Conservation (phyloP, 106 monocot genomes). For the Triglochin maritima region DNA sequence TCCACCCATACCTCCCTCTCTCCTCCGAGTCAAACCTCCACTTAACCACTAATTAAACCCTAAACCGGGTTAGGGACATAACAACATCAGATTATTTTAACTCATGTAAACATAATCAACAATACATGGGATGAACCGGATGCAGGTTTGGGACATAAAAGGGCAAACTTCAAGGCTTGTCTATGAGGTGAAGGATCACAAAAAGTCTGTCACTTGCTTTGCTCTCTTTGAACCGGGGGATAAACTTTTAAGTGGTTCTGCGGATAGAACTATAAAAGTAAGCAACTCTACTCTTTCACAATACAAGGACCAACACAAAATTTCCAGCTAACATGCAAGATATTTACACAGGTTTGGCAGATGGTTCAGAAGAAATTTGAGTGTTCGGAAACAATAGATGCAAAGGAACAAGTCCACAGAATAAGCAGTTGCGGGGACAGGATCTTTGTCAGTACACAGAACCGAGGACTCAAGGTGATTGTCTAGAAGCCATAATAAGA, state of each 20-base stretch:
- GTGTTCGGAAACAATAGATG: constrained; percentile 70
- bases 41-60: too few relatives aligned
- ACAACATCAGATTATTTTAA: too few relatives aligned
- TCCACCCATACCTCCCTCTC: too few relatives aligned
- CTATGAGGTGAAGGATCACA: constrained; percentile 72
- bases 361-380: constrained; percentile 49
- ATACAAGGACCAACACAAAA: too few relatives aligned
- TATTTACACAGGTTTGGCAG: constrained; percentile 67
- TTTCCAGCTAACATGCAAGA: too few relatives aligned
- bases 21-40: too few relatives aligned
- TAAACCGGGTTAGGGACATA: too few relatives aligned
- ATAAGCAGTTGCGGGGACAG: constrained; percentile 45
- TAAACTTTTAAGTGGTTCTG: constrained; percentile 79
- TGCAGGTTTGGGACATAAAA: constrained; percentile 82
- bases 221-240: constrained; percentile 53
- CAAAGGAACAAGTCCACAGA: constrained; percentile 65
- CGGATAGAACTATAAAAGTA: constrained; percentile 83
- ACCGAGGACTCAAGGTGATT: constrained; percentile 59
- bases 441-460: constrained; percentile 52
- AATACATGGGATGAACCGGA: not conserved
- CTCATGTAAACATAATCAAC: too few relatives aligned
- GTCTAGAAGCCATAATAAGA: too few relatives aligned
- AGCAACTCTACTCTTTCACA: not conserved
- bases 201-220: constrained; percentile 68
- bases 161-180: constrained; percentile 52